phyloP scores from a whole-genome alignment of 768 basidiomycete species.

The Kwoniella heveanensis region DNA sequence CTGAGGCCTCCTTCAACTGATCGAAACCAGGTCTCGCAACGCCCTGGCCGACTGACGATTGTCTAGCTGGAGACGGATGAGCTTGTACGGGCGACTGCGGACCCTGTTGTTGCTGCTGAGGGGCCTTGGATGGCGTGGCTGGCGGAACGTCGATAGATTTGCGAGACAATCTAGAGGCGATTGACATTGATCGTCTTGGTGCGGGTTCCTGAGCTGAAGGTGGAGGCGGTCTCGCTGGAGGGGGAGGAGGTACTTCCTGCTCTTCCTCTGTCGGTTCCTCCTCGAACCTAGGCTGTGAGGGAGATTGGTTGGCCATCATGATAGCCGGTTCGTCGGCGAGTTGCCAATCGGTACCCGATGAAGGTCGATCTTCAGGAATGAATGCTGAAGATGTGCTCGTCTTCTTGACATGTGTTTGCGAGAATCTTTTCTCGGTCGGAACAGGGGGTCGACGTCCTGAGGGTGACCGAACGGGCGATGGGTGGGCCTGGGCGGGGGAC shows the following conservation, averaged over 20 bases:
- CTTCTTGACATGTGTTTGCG: slow-evolving; percentile 5
- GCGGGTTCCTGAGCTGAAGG: slow-evolving; percentile 37
- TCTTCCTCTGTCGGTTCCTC: slow-evolving; percentile 13
- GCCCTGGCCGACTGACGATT: slow-evolving; percentile 19
- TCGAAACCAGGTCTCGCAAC: slow-evolving; percentile 59
- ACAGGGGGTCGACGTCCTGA: slow-evolving; percentile 32
- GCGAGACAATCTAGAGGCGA: slow-evolving; percentile 43
- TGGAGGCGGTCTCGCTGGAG: slow-evolving; percentile 61
- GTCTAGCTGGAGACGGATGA: slow-evolving; percentile 28
- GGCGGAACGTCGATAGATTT: slow-evolving; percentile 23
- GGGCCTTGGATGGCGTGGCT: background rate
- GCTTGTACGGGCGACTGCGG: slow-evolving; percentile 12
- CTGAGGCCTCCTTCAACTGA: slow-evolving; percentile 71
- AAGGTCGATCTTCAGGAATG: slow-evolving; percentile 11
- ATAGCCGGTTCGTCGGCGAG: slow-evolving; percentile 38
- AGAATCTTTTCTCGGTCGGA: slow-evolving; percentile 30
- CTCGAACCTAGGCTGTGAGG: background rate
- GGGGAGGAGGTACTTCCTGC: slow-evolving; percentile 58
- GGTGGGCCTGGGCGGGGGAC: slow-evolving; percentile 14
- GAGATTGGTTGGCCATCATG: slow-evolving; percentile 14
- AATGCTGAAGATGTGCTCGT: slow-evolving; percentile 11
- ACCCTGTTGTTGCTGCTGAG: slow-evolving; percentile 1
- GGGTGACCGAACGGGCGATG: slow-evolving; percentile 27
- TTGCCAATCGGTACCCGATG: slow-evolving; percentile 1
- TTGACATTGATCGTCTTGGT: slow-evolving; percentile 26